Percentiles rank a stretch among this genome's conserved stretches.
These are phyloP conservation scores for Phytopythium mirpurense DNA, from an alignment of 352 stramenopile genomes.

Conservation along the genomic window DNA sequence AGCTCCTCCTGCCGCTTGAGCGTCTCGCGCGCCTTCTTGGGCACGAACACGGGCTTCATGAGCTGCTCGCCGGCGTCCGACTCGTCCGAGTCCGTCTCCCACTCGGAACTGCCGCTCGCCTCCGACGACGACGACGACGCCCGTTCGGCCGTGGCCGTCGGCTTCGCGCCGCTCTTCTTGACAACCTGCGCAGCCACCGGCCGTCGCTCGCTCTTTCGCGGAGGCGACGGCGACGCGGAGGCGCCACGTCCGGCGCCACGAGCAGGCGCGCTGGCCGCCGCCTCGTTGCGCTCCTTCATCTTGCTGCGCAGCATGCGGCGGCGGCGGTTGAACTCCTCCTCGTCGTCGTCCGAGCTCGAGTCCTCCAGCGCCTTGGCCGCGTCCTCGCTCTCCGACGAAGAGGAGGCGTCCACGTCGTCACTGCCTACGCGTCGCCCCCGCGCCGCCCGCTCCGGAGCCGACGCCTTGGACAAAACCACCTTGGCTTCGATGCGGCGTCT, in stretches of 20 bases:
- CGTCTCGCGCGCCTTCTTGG: slow-evolving; percentile 84
- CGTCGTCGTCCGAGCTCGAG: slow-evolving; percentile 74
- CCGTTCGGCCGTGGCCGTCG: neutral
- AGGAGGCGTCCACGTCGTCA: neutral
- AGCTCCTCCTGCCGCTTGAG: slow-evolving; percentile 78
- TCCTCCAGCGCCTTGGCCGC: slow-evolving; percentile 55
- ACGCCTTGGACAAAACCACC: slow-evolving; percentile 27
- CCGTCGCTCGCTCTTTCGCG: slow-evolving; percentile 11
- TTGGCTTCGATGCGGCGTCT: slow-evolving; percentile 60
- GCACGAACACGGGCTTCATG: slow-evolving; percentile 91
- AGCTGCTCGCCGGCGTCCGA: slow-evolving; percentile 66
- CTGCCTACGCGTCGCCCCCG: neutral
- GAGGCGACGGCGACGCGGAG: neutral
- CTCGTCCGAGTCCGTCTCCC: slow-evolving; percentile 78
- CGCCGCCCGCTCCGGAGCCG: slow-evolving; percentile 1
- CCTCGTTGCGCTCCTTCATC: slow-evolving; percentile 17
- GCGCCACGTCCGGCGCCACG: neutral
- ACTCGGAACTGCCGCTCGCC: slow-evolving; percentile 56
- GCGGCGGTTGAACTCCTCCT: slow-evolving; percentile 63
- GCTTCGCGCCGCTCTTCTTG: slow-evolving; percentile 15
- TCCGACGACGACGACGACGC: slow-evolving; percentile 28
- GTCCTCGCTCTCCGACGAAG: slow-evolving; percentile 23
- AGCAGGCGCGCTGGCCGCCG: neutral
- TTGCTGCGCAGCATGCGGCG: slow-evolving; percentile 60
- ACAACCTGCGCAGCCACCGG: slow-evolving; percentile 32